Evolutionary conservation across 306 rosid species (phyloP), one percentile per base, ranked within the genome.

Genomic region (peach (Prunus persica)): DNA sequence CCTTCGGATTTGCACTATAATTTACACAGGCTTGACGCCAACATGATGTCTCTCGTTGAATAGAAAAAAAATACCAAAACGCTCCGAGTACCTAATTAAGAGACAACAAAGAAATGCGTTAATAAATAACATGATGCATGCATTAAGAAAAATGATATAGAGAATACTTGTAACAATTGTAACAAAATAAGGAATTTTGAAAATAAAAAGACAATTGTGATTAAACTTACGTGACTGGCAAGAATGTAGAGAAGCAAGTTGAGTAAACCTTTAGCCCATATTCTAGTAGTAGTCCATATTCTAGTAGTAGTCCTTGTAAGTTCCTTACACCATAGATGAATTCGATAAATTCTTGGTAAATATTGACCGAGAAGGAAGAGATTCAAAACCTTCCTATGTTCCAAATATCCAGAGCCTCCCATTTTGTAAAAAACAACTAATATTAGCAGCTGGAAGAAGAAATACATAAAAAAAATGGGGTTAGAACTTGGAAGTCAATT

Each of bases 221-320:
- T 18, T 34, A 45, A 69, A 81, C 85, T 81, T 74, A 76, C 81
- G 2, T 81, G 78, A 51, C 81, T 71, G 20, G 81, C 69, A 64
- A 71, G 34, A 56, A 81, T 66, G 74, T 81, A 81, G 51, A 76
- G 78, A 22, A 67, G 7, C 2, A 63, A 15, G 11, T 46, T 24
- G 16, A 4, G 34, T 9, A 11, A 11, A 32, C 28, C 16, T 24
- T 66, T 8, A 22, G 22, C 10, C 28, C 20, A 4, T 27, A 27
- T 27, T 27, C 28, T 27, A 27, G 28, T 27, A 27, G 28, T 27
- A 27, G 32, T 28, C 32, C 32, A 28, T 28, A 28, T 28, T 28
- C 4, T 28, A 2, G 4, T 30, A 30, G 4, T 30, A 30, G 4
- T 3, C 32, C 32, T 30, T 30, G 32, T 30, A 6, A 76, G 60